Evolutionary conservation across 441 rosid genomes (phyloP).

Genomic region (Erysimum cheiri): DNA sequence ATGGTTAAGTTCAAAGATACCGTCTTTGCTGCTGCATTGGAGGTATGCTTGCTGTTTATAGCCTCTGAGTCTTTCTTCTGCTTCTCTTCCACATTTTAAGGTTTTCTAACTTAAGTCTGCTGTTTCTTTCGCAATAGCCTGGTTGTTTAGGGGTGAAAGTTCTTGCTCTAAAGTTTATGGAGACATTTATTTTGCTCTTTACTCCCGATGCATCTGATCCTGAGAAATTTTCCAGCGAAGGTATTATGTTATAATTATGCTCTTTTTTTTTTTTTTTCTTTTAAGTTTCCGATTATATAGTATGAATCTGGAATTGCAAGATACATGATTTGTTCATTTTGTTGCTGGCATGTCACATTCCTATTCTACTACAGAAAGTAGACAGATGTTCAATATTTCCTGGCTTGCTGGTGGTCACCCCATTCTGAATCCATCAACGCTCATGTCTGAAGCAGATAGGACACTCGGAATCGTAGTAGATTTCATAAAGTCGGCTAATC

Average conservation of each 20-base stretch:
- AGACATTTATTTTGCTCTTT: slow-evolving; percentile 78
- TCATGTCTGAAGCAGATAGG: slow-evolving; percentile 78
- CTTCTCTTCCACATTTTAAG: slow-evolving; percentile 26
- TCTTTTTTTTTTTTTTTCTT: neutral
- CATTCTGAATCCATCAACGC: slow-evolving; percentile 68
- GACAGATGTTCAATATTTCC: slow-evolving; percentile 72
- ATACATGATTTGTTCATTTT: slow-evolving; percentile 22
- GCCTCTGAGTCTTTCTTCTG: slow-evolving; percentile 25
- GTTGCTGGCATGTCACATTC: slow-evolving; percentile 36
- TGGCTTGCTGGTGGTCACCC: slow-evolving; percentile 85
- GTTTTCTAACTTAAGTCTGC: slow-evolving; percentile 42
- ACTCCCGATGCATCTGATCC: slow-evolving; percentile 72
- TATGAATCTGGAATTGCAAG: slow-evolving; percentile 17
- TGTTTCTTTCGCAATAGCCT: slow-evolving; percentile 62
- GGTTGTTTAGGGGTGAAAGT: slow-evolving; percentile 77
- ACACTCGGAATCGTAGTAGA: slow-evolving; percentile 65
- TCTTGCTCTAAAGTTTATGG: slow-evolving; percentile 93
- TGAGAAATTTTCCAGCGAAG: slow-evolving; percentile 64
- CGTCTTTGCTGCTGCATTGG: slow-evolving; percentile 68
- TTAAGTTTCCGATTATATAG: neutral
- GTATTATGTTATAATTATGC: slow-evolving; percentile 51
- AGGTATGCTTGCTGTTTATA: slow-evolving; percentile 57
- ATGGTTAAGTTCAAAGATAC: slow-evolving; percentile 85
- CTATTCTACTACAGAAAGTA: slow-evolving; percentile 59
- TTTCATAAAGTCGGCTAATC: slow-evolving; percentile 64